Evolutionary conservation across 2,329 filamentous ascomycete genomes (phyloP).

Genomic region (Microdochium nivale): DNA sequence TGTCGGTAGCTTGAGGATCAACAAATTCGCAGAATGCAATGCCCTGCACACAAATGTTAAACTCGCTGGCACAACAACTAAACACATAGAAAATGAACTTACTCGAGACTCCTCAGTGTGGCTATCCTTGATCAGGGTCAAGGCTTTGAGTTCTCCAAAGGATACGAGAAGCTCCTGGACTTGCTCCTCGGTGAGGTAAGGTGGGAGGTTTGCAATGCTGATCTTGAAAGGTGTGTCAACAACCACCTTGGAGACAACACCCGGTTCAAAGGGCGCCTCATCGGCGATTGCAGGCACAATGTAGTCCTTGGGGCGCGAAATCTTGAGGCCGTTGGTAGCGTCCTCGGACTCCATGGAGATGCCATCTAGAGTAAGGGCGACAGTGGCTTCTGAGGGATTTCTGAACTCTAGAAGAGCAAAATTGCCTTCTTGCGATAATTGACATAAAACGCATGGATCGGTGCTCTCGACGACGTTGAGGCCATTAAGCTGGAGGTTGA

Average conservation of each 20-base stretch:
- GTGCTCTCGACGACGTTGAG: slow-evolving; percentile 78
- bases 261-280: slow-evolving; percentile 64
- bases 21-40: slow-evolving; percentile 95
- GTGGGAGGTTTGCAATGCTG: slow-evolving; percentile 80
- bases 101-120: slow-evolving; percentile 81
- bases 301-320: slow-evolving; percentile 91
- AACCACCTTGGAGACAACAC: slow-evolving; percentile 70
- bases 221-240: slow-evolving; percentile 94
- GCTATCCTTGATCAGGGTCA: slow-evolving; percentile 80
- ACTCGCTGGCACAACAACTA: background rate
- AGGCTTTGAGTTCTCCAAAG: slow-evolving; percentile 89
- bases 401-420: slow-evolving; percentile 93
- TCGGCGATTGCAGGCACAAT: slow-evolving; percentile 78
- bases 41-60: slow-evolving; percentile 47
- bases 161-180: slow-evolving; percentile 82
- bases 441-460: slow-evolving; percentile 78
- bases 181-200: slow-evolving; percentile 83
- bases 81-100: slow-evolving; percentile 28
- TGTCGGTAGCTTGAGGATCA: slow-evolving; percentile 67
- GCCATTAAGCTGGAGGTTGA: slow-evolving; percentile 96
- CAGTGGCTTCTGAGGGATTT: slow-evolving; percentile 76
- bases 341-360: slow-evolving; percentile 76
- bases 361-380: slow-evolving; percentile 83
- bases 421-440: slow-evolving; percentile 67
- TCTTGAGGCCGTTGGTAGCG: slow-evolving; percentile 52